Conservation (phyloP, 176 grass and related monocot species). For the Alloteropsis semialata region DNA sequence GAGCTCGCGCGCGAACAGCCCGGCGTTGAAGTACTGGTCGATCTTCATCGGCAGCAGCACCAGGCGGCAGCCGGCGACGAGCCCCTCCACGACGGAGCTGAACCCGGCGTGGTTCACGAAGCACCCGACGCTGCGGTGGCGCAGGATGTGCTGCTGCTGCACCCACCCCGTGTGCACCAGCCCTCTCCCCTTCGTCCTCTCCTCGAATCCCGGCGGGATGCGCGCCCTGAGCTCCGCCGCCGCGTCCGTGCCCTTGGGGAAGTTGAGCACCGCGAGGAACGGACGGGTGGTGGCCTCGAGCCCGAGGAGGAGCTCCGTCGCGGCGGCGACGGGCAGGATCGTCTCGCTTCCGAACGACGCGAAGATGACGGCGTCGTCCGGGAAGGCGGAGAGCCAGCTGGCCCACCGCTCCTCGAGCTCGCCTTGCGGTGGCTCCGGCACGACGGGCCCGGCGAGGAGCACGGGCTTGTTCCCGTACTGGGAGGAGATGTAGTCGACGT, state of each 20-base stretch:
- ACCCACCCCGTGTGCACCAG: constrained; percentile 38
- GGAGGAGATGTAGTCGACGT: constrained; percentile 21
- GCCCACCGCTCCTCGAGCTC: constrained; percentile 36
- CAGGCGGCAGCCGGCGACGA: constrained; percentile 34
- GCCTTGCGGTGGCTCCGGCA: constrained; percentile 32
- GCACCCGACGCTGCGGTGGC: constrained; percentile 39
- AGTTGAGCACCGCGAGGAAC: background rate
- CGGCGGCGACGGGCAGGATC: constrained; percentile 2
- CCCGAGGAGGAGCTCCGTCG: constrained; percentile 35
- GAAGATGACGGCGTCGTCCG: constrained; percentile 32
- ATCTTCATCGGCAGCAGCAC: constrained; percentile 46
- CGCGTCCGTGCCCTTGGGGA: background rate
- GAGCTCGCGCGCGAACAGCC: constrained; percentile 30
- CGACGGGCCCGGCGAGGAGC: constrained; percentile 19
- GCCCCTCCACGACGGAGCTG: constrained; percentile 44
- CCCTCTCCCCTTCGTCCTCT: constrained; percentile 27
- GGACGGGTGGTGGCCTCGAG: constrained; percentile 20
- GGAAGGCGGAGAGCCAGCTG: constrained; percentile 36
- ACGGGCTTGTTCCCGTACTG: constrained; percentile 26
- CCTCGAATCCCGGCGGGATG: constrained; percentile 21
- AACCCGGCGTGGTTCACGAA: constrained; percentile 46
- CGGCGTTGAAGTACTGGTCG: constrained; percentile 46
- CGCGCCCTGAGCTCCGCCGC: background rate
- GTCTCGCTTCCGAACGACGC: constrained; percentile 55
- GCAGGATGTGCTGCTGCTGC: constrained; percentile 53